phyloP scores from a whole-genome alignment of 129 eudicot species.

The Arctium minus region DNA sequence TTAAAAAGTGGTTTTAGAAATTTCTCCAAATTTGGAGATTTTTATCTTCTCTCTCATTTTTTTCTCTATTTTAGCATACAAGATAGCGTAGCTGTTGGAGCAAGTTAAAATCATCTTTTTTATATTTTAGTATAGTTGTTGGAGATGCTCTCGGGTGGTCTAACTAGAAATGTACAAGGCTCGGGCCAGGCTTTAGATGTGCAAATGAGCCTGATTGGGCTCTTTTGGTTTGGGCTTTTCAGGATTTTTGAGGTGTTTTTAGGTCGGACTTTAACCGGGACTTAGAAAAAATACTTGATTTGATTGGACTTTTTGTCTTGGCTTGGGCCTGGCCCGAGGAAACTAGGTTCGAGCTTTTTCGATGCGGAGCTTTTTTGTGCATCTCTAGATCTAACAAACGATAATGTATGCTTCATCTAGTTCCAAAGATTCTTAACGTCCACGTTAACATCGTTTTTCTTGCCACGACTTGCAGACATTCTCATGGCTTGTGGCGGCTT shows the following conservation, averaged over 20 bases:
- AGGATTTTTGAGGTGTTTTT: background rate
- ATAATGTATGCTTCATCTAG: background rate
- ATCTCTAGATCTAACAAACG: background rate
- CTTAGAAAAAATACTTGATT: background rate
- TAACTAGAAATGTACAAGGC: background rate
- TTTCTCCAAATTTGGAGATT: too few relatives aligned
- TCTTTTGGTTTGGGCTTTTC: background rate
- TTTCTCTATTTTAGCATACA: too few relatives aligned
- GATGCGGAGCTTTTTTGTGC: background rate
- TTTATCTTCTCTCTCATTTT: too few relatives aligned
- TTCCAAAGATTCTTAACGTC: background rate
- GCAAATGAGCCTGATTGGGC: background rate
- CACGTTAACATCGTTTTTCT: background rate
- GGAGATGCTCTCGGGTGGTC: background rate
- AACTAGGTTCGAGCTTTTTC: background rate
- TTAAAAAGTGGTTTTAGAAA: too few relatives aligned
- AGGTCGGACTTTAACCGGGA: background rate
- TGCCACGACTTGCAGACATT: constrained; percentile 39
- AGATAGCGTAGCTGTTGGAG: too few relatives aligned
- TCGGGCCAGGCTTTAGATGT: background rate
- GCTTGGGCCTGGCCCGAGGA: background rate
- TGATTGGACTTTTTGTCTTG: background rate
- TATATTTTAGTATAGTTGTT: too few relatives aligned
- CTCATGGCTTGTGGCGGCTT: constrained; percentile 86
- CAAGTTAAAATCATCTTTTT: too few relatives aligned